phyloP scores from a whole-genome alignment of 2,329 filamentous ascomycete genomes.

The Passalora sequoiae region DNA sequence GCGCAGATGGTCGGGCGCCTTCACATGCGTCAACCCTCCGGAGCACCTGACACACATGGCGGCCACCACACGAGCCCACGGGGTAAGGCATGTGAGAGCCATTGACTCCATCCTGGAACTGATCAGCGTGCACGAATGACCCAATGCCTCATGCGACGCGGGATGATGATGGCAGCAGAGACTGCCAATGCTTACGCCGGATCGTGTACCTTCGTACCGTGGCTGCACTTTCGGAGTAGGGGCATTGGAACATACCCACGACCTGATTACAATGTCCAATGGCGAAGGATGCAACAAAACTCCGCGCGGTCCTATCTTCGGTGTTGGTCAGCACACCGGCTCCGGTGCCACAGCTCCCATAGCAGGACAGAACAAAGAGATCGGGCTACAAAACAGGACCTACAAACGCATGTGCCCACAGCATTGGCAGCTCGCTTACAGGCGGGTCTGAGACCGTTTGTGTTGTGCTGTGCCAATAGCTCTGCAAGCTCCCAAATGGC shows the following conservation, averaged over 20 bases:
- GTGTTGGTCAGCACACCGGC: conserved; percentile 6
- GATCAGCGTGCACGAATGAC: conserved; percentile 3
- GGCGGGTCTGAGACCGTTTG: conserved; percentile 9
- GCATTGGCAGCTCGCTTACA: conserved; percentile 11
- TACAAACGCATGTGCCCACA: neutral
- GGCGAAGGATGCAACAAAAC: neutral
- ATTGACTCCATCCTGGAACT: neutral
- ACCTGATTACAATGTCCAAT: conserved; percentile 1
- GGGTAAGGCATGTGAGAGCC: neutral
- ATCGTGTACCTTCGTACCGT: neutral
- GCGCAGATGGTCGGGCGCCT: neutral
- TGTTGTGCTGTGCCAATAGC: conserved; percentile 4
- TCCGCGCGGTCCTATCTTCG: neutral
- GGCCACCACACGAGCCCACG: conserved; percentile 1
- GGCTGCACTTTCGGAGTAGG: neutral
- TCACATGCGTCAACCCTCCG: neutral
- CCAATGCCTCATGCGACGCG: neutral
- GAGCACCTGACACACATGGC: conserved; percentile 1
- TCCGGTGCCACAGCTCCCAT: neutral
- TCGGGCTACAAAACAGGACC: neutral
- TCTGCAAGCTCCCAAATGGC: conserved; percentile 5
- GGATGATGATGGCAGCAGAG: neutral
- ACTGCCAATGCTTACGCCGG: conserved; percentile 6
- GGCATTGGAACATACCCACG: neutral
- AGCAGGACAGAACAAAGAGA: neutral